These are phyloP conservation scores for Ophiostoma piceae DNA, from an alignment of 2,329 filamentous ascomycete genomes.

Conservation along the genomic window DNA sequence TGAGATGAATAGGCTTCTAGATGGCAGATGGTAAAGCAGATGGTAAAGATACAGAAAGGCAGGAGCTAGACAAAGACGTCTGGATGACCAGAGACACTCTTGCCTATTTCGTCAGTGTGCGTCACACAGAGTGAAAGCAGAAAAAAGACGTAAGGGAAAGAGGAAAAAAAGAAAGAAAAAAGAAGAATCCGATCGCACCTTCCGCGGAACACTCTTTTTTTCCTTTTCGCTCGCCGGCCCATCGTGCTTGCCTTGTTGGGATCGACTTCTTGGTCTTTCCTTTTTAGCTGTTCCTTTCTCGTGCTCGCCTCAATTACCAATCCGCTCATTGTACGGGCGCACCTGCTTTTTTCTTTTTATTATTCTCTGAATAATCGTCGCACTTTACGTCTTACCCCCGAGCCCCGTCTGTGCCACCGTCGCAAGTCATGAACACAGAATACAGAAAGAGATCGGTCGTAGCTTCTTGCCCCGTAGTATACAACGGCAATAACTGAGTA, in stretches of 20 bases:
- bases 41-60: background rate
- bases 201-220: background rate
- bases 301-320: constrained; percentile 5
- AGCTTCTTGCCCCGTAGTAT: constrained; percentile 10
- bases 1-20: background rate
- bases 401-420: background rate
- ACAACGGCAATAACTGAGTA: background rate
- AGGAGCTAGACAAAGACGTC: background rate
- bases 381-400: constrained; percentile 2
- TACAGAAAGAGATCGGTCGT: background rate
- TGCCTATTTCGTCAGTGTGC: constrained; percentile 10
- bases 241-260: background rate
- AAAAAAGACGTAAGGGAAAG: background rate
- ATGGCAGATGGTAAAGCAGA: background rate
- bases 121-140: background rate
- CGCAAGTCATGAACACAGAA: background rate
- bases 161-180: background rate
- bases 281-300: background rate
- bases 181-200: background rate
- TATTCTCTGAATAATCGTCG: background rate
- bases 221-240: background rate
- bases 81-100: background rate
- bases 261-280: background rate
- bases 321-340: background rate
- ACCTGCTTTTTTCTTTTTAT: background rate